Evolutionary conservation across 2,329 filamentous ascomycete genomes (phyloP), one percentile per base, ranked within the genome.

Genomic region (Verticillium longisporum): DNA sequence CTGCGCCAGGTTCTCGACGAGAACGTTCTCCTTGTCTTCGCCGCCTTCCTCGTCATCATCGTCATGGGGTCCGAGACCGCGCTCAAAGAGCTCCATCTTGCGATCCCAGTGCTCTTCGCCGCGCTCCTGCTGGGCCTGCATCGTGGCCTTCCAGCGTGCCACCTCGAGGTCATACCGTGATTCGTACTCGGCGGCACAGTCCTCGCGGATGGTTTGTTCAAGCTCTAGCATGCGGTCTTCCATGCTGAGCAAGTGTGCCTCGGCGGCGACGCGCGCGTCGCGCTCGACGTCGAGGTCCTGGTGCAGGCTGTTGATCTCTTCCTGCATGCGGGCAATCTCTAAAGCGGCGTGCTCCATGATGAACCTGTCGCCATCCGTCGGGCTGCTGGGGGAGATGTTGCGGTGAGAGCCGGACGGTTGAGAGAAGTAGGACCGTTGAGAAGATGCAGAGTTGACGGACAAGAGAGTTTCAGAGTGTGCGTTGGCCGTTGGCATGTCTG

Each of bases 181-280:
- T 70, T 99, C 95, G 78, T 96, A 96, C 70, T 97, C 95, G 2
- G 78, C 81, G 67, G 88, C 93, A 68, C 93, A 94, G 67, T 98
- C 94, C 69, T 97, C 94, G 26, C 95, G 88, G 34, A 98, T 85
- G 6, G 89, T 88, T 67, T 90, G 87, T 72, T 99, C 95, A 13
- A 96, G 78, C 58, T 88, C 84, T 4, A 86, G 67, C 68, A 87
- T 77, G 4, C 82, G 74, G 31, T 91, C 86, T 54, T 91, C 84
- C 75, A 90, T 87, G 3, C 86, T 86, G 41, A 87, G 79, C 64
- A 94, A 83, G 65, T 88, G 88, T 1, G 88, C 83, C 70, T 97
- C 92, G 3, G 89, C 86, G 38, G 90, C 85, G 57, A 85, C 77
- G 2, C 92, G 84, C 1, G 85, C 83, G 55, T 89, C 84, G 14